These are phyloP conservation scores for Persicaria tinctoria DNA, from an alignment of 148 eudicot species.

Conservation along the genomic window DNA sequence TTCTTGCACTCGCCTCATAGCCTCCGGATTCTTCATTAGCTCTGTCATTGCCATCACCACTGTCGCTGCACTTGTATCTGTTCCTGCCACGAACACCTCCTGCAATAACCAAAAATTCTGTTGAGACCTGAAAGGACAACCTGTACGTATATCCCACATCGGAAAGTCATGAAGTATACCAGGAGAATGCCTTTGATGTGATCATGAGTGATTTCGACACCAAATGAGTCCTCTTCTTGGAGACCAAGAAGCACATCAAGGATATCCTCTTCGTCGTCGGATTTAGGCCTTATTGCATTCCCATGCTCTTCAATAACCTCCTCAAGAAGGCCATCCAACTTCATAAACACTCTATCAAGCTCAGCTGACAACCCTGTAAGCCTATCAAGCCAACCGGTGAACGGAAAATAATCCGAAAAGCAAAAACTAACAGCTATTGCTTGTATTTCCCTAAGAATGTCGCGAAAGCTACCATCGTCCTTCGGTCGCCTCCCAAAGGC, in stretches of 20 bases:
- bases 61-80: slow-evolving; percentile 23
- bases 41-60: slow-evolving; percentile 34
- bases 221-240: not conserved
- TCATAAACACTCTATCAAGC: slow-evolving; percentile 16
- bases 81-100: slow-evolving; percentile 23
- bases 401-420: slow-evolving; percentile 23
- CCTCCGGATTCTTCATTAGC: slow-evolving; percentile 21
- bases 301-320: slow-evolving; percentile 23
- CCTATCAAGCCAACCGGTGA: slow-evolving; percentile 21
- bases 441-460: slow-evolving; percentile 15
- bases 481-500: slow-evolving; percentile 26
- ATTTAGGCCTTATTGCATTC: not conserved
- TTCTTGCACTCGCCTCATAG: slow-evolving; percentile 27
- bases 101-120: not conserved
- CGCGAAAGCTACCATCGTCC: slow-evolving; percentile 13
- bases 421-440: slow-evolving; percentile 8
- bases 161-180: not conserved
- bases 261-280: slow-evolving; percentile 10
- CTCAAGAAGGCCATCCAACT: slow-evolving; percentile 19
- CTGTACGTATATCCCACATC: too few relatives aligned
- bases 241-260: slow-evolving; percentile 10
- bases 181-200: slow-evolving; percentile 3
- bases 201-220: not conserved
- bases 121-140: too few relatives aligned
- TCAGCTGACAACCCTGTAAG: slow-evolving; percentile 7